phyloP scores from a whole-genome alignment of 345 rosid genomes.

The Euphorbia peplus region DNA sequence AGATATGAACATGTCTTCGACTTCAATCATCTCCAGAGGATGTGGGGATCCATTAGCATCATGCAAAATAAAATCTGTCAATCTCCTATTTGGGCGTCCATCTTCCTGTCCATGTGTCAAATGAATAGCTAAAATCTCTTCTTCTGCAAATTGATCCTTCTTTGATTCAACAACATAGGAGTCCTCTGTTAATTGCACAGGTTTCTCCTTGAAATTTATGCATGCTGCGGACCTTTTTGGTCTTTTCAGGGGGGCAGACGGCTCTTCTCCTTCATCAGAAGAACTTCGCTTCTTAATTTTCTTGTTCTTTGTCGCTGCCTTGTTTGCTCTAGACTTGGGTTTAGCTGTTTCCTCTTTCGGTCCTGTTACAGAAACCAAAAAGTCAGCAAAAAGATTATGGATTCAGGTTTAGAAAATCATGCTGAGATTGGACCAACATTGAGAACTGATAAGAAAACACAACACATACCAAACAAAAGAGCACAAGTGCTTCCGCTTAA shows the following conservation, averaged over 20 bases:
- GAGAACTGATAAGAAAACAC: not conserved
- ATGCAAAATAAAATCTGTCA: constrained; percentile 26
- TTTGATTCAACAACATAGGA: constrained; percentile 46
- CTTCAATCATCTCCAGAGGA: constrained; percentile 32
- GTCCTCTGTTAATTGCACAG: constrained; percentile 37
- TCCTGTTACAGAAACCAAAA: constrained; percentile 5
- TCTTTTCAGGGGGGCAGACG: constrained; percentile 33
- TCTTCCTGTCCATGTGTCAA: constrained; percentile 20
- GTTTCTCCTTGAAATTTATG: constrained; percentile 57
- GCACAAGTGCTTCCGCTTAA: not conserved
- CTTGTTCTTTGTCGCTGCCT: constrained; percentile 2
- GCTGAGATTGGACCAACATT: not conserved
- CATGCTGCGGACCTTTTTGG: constrained; percentile 84
- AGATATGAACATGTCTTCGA: constrained; percentile 23
- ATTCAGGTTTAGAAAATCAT: not conserved
- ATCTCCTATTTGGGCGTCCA: constrained; percentile 22
- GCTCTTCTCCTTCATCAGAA: constrained; percentile 24
- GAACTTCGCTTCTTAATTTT: constrained; percentile 31
- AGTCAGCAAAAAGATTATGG: not conserved
- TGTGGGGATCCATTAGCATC: constrained; percentile 22
- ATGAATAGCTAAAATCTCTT: constrained; percentile 35
- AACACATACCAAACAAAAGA: not conserved
- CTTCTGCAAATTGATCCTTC: constrained; percentile 41
- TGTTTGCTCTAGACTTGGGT: constrained; percentile 5
- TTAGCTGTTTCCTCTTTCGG: constrained; percentile 6